Conservation (phyloP, 2,329 filamentous ascomycete genomes). For the Magnaporthales sp. region DNA sequence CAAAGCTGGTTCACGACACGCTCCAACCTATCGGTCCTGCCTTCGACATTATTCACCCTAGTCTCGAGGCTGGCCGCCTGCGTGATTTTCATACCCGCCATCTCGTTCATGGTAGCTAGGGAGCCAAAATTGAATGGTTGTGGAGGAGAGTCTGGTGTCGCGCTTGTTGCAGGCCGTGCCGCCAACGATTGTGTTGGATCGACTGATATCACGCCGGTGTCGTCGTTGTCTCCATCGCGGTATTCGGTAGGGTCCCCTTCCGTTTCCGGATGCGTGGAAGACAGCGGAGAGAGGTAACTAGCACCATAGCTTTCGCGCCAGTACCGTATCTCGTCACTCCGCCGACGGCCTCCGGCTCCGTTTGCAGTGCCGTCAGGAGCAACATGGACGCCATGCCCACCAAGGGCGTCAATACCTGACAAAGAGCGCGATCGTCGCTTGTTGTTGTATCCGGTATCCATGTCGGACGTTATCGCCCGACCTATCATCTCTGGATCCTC, state of each 20-base stretch:
- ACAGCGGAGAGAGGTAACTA: conserved; percentile 39
- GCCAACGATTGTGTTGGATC: background rate
- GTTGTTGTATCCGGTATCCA: conserved; percentile 21
- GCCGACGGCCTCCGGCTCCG: conserved; percentile 28
- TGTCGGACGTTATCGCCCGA: conserved; percentile 52
- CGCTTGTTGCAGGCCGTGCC: conserved; percentile 3
- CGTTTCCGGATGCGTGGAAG: conserved; percentile 23
- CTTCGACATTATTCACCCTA: conserved; percentile 42
- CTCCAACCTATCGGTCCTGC: conserved; percentile 43
- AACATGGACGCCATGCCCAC: conserved; percentile 14
- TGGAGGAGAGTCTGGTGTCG: conserved; percentile 26
- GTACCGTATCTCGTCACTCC: conserved; percentile 56
- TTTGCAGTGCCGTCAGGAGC: background rate
- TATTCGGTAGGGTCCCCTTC: conserved; percentile 17
- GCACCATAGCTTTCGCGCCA: conserved; percentile 53
- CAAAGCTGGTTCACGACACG: conserved; percentile 41
- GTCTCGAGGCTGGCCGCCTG: conserved; percentile 44
- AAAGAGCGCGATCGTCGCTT: conserved; percentile 52
- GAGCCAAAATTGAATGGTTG: conserved; percentile 48
- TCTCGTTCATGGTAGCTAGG: conserved; percentile 29
- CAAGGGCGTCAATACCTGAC: conserved; percentile 40
- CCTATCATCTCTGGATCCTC: conserved; percentile 48
- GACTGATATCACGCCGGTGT: conserved; percentile 14
- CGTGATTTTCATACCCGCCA: conserved; percentile 49
- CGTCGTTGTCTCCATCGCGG: conserved; percentile 16